Conservation (phyloP, 1,284 basidiomycete genomes). For the Peniophora sp. region DNA sequence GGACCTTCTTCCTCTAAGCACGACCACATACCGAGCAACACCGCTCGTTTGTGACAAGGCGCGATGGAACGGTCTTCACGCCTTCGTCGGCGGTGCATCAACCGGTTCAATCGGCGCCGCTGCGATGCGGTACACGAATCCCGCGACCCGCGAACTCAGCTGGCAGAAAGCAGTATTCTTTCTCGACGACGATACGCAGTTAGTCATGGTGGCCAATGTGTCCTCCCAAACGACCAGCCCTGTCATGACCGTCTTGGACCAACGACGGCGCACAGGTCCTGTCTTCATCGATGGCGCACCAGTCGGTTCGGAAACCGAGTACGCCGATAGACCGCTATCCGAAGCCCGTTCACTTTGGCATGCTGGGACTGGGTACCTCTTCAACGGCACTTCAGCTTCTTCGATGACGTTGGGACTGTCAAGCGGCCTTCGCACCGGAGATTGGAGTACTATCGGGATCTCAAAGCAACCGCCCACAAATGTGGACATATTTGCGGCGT, state of each 20-base stretch:
- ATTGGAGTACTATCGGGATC: constrained; percentile 60
- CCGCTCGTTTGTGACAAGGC: constrained; percentile 36
- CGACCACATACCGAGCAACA: constrained; percentile 49
- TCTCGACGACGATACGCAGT: constrained; percentile 52
- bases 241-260: constrained; percentile 59
- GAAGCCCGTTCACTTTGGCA: constrained; percentile 44
- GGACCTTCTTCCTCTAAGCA: constrained; percentile 65
- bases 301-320: constrained; percentile 36
- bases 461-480: constrained; percentile 42
- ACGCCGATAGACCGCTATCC: constrained; percentile 24
- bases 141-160: constrained; percentile 40
- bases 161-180: constrained; percentile 72
- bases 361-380: constrained; percentile 45
- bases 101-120: constrained; percentile 45
- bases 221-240: constrained; percentile 35
- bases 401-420: constrained; percentile 36
- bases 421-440: constrained; percentile 40
- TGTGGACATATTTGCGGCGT: constrained; percentile 55
- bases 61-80: constrained; percentile 34
- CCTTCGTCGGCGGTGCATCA: constrained; percentile 59
- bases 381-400: constrained; percentile 16
- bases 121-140: constrained; percentile 59
- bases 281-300: constrained; percentile 39
- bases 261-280: constrained; percentile 36
- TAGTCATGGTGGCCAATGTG: constrained; percentile 50